These are phyloP conservation scores for Raphanus sativus DNA, from an alignment of 345 rosid species.

Conservation along the genomic window DNA sequence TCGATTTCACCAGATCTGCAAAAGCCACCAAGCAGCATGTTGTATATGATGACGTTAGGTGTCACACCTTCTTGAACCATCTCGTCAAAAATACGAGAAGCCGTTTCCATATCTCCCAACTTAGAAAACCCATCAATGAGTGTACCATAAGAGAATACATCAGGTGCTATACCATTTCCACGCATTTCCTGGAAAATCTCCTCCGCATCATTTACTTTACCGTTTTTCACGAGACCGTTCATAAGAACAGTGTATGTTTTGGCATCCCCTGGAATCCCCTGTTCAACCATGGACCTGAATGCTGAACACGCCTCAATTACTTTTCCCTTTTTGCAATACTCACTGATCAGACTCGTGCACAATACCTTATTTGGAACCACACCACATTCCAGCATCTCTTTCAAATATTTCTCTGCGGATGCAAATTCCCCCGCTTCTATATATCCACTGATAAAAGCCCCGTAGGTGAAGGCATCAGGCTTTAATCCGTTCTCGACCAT, in stretches of 20 bases:
- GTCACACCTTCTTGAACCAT: conserved; percentile 56
- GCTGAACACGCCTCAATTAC: conserved; percentile 51
- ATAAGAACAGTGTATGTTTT: conserved; percentile 57
- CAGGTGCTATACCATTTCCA: conserved; percentile 56
- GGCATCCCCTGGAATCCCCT: conserved; percentile 51
- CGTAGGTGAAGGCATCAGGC: conserved; percentile 68
- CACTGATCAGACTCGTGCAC: conserved; percentile 55
- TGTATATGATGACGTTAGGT: conserved; percentile 65
- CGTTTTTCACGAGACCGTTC: conserved; percentile 62
- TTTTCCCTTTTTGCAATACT: conserved; percentile 65
- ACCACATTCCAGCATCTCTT: conserved; percentile 64
- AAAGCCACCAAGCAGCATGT: conserved; percentile 62
- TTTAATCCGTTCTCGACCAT: conserved; percentile 64
- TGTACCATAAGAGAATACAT: conserved; percentile 60
- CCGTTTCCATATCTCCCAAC: conserved; percentile 48
- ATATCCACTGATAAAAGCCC: conserved; percentile 61
- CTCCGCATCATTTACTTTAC: conserved; percentile 61
- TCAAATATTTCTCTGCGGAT: conserved; percentile 57
- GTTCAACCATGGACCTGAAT: conserved; percentile 54
- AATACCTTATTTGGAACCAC: conserved; percentile 58
- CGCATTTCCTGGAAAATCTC: conserved; percentile 57
- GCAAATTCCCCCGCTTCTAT: conserved; percentile 57
- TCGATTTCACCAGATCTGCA: conserved; percentile 56
- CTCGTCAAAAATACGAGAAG: conserved; percentile 48
- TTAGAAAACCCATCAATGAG: conserved; percentile 66